Conservation (phyloP, 139 green algal species). For the Chlorella vulgaris region DNA sequence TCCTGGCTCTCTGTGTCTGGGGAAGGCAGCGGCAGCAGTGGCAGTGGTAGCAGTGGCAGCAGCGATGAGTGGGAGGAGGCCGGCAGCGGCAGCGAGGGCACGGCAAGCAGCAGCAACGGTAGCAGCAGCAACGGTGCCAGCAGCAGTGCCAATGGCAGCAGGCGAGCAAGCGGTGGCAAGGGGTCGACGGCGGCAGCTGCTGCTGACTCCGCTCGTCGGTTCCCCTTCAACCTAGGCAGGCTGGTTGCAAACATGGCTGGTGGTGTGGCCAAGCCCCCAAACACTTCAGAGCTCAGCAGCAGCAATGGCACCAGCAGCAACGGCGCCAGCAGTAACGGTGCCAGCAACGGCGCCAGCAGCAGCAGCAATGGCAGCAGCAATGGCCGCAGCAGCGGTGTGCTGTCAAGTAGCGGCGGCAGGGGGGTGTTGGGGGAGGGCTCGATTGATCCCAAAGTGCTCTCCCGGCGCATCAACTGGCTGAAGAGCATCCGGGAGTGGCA, state of each 20-base stretch:
- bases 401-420: background rate
- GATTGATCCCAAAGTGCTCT: conserved; percentile 40
- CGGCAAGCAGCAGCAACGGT: background rate
- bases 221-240: conserved; percentile 18
- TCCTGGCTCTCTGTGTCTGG: background rate
- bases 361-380: conserved; percentile 2
- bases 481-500: conserved; percentile 84
- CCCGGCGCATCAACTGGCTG: conserved; percentile 72
- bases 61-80: background rate
- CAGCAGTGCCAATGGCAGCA: conserved; percentile 12
- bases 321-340: background rate
- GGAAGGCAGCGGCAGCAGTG: background rate
- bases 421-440: background rate
- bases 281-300: background rate
- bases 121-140: background rate
- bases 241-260: conserved; percentile 4
- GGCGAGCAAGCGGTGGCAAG: background rate
- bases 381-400: background rate
- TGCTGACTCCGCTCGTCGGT: background rate
- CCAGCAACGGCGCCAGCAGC: background rate
- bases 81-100: background rate
- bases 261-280: no score
- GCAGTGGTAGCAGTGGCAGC: background rate
- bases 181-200: background rate
- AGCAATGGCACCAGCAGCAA: background rate